A percentile compares a stretch with the other conserved stretches of the same genome.
Conservation (phyloP, 78 protist species). For the Dictyostelium intermedium region DNA sequence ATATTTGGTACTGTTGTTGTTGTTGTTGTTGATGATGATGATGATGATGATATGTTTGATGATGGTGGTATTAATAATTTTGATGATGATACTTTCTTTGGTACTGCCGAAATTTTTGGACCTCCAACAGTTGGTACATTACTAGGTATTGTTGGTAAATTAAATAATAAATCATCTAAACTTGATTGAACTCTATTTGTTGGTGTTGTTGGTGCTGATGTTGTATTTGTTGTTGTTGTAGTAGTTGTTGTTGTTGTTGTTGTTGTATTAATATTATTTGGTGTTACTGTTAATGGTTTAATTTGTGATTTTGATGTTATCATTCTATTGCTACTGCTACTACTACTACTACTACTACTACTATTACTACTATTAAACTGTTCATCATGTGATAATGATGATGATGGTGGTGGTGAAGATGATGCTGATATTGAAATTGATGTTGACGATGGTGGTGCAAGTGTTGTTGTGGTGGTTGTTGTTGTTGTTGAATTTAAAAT, state of each 20-base stretch:
- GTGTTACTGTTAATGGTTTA: not conserved
- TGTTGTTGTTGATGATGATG: not conserved
- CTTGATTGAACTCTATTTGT: not conserved
- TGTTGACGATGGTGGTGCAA: not conserved
- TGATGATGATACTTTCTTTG: not conserved
- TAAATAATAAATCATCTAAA: not conserved
- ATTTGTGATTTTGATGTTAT: constrained; percentile 6
- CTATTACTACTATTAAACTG: not conserved
- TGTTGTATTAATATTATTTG: not conserved
- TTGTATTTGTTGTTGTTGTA: not conserved
- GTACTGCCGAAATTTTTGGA: not conserved
- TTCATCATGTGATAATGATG: not conserved
- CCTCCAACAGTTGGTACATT: not conserved
- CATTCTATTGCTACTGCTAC: not conserved
- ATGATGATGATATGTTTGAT: not conserved
- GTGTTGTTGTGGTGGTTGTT: not conserved
- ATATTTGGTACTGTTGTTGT: not conserved
- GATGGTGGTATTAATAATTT: not conserved
- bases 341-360: not conserved
- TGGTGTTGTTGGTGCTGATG: not conserved
- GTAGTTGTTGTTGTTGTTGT: not conserved
- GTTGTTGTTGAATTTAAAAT: not conserved
- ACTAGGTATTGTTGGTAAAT: not conserved
- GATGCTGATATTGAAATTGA: constrained; percentile 3
- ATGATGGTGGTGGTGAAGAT: not conserved